Conservation (phyloP, 1,284 basidiomycete genomes). For the Ustilago vetiveriae region DNA sequence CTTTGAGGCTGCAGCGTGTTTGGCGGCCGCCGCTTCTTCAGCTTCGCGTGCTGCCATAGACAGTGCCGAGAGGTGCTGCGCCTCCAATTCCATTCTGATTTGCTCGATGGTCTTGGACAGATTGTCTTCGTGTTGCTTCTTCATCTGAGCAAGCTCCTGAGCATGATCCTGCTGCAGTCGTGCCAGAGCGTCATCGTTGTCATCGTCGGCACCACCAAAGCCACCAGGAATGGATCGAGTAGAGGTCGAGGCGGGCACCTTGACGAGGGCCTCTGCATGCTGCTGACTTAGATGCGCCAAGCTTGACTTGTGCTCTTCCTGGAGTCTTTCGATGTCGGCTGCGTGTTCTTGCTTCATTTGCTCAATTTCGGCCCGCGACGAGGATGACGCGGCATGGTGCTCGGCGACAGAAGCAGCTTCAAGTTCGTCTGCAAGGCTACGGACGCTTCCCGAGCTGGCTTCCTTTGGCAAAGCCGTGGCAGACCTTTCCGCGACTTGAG, state of each 20-base stretch:
- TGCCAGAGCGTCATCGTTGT: slow-evolving; percentile 14
- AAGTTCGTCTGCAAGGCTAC: slow-evolving; percentile 84
- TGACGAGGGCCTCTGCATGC: slow-evolving; percentile 32
- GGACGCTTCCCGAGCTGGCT: slow-evolving; percentile 10
- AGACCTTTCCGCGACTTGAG: slow-evolving; percentile 70
- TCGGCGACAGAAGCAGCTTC: slow-evolving; percentile 64
- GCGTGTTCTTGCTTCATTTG: slow-evolving; percentile 27
- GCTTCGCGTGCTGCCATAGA: slow-evolving; percentile 26
- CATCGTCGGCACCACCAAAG: slow-evolving; percentile 11
- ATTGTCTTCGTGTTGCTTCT: slow-evolving; percentile 23
- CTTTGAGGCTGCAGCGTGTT: slow-evolving; percentile 18
- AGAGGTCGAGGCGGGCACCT: slow-evolving; percentile 4
- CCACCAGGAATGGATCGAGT: slow-evolving; percentile 12
- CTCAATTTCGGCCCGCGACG: slow-evolving; percentile 15
- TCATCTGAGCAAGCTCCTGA: slow-evolving; percentile 17
- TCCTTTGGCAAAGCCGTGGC: slow-evolving; percentile 3
- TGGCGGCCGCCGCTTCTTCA: slow-evolving; percentile 10
- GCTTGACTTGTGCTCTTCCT: slow-evolving; percentile 33
- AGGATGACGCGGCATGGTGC: slow-evolving; percentile 18
- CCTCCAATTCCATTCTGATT: slow-evolving; percentile 35
- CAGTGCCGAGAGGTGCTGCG: slow-evolving; percentile 34
- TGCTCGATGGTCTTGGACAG: slow-evolving; percentile 20
- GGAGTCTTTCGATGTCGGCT: slow-evolving; percentile 10
- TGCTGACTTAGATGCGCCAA: slow-evolving; percentile 28
- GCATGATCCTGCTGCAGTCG: slow-evolving; percentile 27